Evolutionary conservation across 106 monocot genomes (phyloP).

Genomic region (Apostasia shenzhenica): DNA sequence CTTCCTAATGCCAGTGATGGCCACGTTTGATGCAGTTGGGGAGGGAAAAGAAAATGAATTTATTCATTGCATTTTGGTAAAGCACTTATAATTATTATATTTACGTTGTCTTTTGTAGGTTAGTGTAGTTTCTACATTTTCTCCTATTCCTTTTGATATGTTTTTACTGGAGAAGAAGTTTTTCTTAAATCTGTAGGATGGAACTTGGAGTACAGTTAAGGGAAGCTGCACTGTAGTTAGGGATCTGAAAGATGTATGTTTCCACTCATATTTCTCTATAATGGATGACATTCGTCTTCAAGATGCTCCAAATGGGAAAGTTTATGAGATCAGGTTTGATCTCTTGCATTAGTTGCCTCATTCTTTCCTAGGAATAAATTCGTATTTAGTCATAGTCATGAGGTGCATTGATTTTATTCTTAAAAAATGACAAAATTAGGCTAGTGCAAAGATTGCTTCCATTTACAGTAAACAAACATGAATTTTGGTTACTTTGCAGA

Average conservation of each 20-base stretch:
- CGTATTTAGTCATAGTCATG: too few species aligned
- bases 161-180: neutral
- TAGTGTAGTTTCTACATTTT: neutral
- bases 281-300: constrained; percentile 74
- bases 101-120: neutral
- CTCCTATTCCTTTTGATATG: constrained; percentile 1
- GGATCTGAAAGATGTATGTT: constrained; percentile 77
- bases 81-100: constrained; percentile 3
- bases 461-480: too few species aligned
- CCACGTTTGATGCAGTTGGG: constrained; percentile 91
- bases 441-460: too few species aligned
- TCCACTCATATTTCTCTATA: constrained; percentile 85
- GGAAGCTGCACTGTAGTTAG: constrained; percentile 77
- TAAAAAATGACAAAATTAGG: too few species aligned
- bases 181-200: constrained; percentile 49
- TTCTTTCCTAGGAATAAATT: too few species aligned
- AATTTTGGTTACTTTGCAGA: too few species aligned
- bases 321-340: constrained; percentile 84
- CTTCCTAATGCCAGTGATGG: constrained; percentile 71
- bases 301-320: constrained; percentile 44
- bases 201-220: constrained; percentile 83
- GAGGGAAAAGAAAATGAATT: constrained; percentile 68
- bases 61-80: constrained; percentile 71
- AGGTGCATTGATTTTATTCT: too few species aligned
- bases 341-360: neutral